Evolutionary conservation across 331 rosid species (phyloP).

Genomic region (Phaseolus coccineus): DNA sequence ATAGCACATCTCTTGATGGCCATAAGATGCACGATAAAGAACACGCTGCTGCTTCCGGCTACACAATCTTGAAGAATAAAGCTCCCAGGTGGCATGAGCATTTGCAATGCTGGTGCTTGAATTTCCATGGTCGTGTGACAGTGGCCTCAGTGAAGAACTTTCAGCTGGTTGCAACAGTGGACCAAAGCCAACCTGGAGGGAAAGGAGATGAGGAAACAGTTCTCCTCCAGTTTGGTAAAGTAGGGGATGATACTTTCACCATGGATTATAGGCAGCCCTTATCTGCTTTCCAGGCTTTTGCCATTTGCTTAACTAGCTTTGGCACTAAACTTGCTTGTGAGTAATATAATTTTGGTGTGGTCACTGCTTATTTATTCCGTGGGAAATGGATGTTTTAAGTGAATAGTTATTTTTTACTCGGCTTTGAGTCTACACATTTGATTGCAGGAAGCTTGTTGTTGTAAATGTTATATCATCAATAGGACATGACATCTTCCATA

Average conservation of each 20-base stretch:
- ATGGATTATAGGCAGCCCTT: slow-evolving; percentile 96
- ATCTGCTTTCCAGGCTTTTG: slow-evolving; percentile 97
- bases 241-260: slow-evolving; percentile 87
- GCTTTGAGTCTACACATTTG: slow-evolving; percentile 45
- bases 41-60: slow-evolving; percentile 47
- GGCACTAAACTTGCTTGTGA: slow-evolving; percentile 99
- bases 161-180: slow-evolving; percentile 84
- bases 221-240: slow-evolving; percentile 96
- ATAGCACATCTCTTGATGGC: slow-evolving; percentile 38
- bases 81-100: slow-evolving; percentile 99
- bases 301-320: slow-evolving; percentile 96
- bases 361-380: slow-evolving; percentile 50
- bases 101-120: slow-evolving; percentile 98
- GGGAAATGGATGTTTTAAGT: slow-evolving; percentile 49
- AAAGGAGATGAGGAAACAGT: slow-evolving; percentile 93
- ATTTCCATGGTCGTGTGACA: slow-evolving; percentile 96
- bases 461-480: slow-evolving; percentile 60
- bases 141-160: slow-evolving; percentile 97
- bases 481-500: slow-evolving; percentile 44
- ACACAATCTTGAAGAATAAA: slow-evolving; percentile 83
- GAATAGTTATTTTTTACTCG: slow-evolving; percentile 40
- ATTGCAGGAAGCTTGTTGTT: slow-evolving; percentile 53
- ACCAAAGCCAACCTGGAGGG: slow-evolving; percentile 85
- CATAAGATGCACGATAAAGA: slow-evolving; percentile 51
- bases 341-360: slow-evolving; percentile 49